Evolutionary conservation across 495 filamentous ascomycete genomes (phyloP).

Genomic region (Annulohypoxylon nitens): DNA sequence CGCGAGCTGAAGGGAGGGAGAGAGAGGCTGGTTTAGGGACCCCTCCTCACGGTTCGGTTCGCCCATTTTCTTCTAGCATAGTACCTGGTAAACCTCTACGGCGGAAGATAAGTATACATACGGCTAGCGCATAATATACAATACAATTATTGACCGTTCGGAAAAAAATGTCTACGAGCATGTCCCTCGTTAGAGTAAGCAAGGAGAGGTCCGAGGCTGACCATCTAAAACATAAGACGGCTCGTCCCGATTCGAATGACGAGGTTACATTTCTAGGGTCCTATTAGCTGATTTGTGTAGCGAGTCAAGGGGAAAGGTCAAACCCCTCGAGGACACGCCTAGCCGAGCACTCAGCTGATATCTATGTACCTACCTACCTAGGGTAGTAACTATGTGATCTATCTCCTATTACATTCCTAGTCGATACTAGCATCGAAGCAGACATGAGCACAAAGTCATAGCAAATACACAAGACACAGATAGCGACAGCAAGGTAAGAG

Average conservation of each 20-base stretch:
- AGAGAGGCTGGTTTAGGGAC: not conserved
- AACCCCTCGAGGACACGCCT: constrained; percentile 3
- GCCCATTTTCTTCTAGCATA: not conserved
- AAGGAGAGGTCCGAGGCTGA: constrained; percentile 29
- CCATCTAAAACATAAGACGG: constrained; percentile 23
- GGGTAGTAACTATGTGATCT: not conserved
- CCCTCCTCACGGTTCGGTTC: not conserved
- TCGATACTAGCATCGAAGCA: not conserved
- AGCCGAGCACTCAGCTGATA: not conserved
- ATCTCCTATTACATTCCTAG: not conserved
- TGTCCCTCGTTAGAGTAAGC: constrained; percentile 34
- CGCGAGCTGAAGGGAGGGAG: not conserved
- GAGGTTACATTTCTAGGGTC: constrained; percentile 33
- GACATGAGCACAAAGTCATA: not conserved
- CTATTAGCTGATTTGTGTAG: constrained; percentile 14
- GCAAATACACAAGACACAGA: not conserved
- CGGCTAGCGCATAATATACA: not conserved
- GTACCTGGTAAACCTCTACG: not conserved
- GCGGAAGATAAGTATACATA: constrained; percentile 1
- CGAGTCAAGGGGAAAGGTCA: constrained; percentile 19
- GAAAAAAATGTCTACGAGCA: not conserved
- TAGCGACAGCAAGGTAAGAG: not conserved
- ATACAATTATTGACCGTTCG: constrained; percentile 1
- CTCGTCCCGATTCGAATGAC: constrained; percentile 33
- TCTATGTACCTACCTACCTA: too few relatives aligned